A percentile compares a stretch with the other conserved stretches of the same genome.
Conservation (phyloP, 768 basidiomycete species). For the Heimioporus sp. region DNA sequence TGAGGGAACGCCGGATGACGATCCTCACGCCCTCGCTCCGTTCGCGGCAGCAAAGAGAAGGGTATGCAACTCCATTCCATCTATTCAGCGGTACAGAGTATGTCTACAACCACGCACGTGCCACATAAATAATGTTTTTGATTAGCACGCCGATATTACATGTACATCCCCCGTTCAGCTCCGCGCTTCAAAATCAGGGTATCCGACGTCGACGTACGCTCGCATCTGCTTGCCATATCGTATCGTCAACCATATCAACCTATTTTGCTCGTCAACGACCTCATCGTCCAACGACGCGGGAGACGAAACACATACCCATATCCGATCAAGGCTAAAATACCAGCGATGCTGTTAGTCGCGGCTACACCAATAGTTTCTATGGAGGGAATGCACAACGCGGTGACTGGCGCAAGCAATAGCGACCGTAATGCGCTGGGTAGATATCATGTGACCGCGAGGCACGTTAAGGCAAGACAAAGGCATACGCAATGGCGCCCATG, state of each 20-base stretch:
- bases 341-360: conserved; percentile 45
- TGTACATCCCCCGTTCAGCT: too few species aligned
- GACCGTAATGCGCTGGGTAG: conserved; percentile 21
- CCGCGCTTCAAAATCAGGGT: conserved; percentile 30
- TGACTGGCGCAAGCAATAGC: conserved; percentile 13
- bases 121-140: too few species aligned
- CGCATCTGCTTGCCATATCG: conserved; percentile 57
- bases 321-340: conserved; percentile 47
- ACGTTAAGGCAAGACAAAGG: neutral
- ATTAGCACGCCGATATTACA: too few species aligned
- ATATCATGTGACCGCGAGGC: neutral
- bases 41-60: too few species aligned
- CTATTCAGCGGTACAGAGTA: too few species aligned
- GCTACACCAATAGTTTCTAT: conserved; percentile 53
- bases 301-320: conserved; percentile 43
- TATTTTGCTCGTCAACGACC: conserved; percentile 21
- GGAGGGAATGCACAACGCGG: conserved; percentile 33
- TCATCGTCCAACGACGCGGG: neutral
- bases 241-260: conserved; percentile 52
- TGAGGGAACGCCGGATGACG: too few species aligned
- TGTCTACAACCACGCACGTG: too few species aligned
- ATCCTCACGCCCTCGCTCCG: too few species aligned
- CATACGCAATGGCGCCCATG: conserved; percentile 54
- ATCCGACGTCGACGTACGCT: conserved; percentile 55
- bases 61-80: too few species aligned